These are phyloP conservation scores for Aspergillus ustus DNA, from an alignment of 2,329 filamentous ascomycete species.

Conservation along the genomic window DNA sequence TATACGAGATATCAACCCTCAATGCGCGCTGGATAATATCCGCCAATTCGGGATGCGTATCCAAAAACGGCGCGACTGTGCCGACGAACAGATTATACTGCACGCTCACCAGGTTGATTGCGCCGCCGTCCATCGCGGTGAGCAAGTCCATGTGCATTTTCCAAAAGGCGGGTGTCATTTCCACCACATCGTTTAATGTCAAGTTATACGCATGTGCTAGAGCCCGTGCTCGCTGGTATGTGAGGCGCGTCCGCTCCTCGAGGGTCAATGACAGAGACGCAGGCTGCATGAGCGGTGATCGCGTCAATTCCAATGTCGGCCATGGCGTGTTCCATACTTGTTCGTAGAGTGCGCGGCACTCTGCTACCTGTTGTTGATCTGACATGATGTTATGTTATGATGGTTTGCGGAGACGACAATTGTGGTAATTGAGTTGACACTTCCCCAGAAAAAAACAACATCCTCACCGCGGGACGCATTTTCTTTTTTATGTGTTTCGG, in stretches of 20 bases:
- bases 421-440: background rate
- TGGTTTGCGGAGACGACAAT: background rate
- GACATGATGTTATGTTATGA: background rate
- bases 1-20: background rate
- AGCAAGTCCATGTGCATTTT: constrained; percentile 16
- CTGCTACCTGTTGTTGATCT: background rate
- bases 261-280: background rate
- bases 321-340: background rate
- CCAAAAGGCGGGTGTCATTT: constrained; percentile 11
- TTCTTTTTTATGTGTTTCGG: background rate
- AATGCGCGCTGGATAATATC: background rate
- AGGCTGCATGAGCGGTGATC: background rate
- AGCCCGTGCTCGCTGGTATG: background rate
- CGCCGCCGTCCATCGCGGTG: constrained; percentile 6
- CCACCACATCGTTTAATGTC: constrained; percentile 30
- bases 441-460: background rate
- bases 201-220: background rate
- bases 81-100: constrained; percentile 20
- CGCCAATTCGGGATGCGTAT: background rate
- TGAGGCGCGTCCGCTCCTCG: background rate
- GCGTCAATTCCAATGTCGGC: background rate
- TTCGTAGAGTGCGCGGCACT: background rate
- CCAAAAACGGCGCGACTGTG: constrained; percentile 14
- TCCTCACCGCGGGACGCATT: background rate
- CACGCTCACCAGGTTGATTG: constrained; percentile 13